Conservation (phyloP, 768 basidiomycete genomes). For the Leccinellum rugosiceps region DNA sequence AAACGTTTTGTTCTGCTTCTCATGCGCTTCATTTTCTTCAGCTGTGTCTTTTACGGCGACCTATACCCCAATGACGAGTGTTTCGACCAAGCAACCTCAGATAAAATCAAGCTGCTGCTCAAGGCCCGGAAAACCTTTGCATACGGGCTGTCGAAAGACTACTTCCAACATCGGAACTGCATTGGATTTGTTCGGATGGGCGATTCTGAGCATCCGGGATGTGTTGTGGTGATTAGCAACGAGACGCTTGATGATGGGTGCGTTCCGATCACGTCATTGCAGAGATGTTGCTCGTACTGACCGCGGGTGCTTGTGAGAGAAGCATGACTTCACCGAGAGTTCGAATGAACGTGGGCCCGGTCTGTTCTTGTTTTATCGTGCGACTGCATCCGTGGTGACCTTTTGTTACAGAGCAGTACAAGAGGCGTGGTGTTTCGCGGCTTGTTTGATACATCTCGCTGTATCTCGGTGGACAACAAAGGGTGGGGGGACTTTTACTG, state of each 20-base stretch:
- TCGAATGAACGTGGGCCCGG: slow-evolving; percentile 67
- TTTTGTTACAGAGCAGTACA: slow-evolving; percentile 27
- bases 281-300: not conserved
- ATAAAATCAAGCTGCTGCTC: slow-evolving; percentile 53
- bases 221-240: slow-evolving; percentile 72
- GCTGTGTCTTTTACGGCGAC: slow-evolving; percentile 88
- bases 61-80: slow-evolving; percentile 70
- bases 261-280: slow-evolving; percentile 1
- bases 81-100: slow-evolving; percentile 51
- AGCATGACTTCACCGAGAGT: slow-evolving; percentile 27
- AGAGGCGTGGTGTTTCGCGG: slow-evolving; percentile 42
- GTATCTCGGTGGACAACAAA: slow-evolving; percentile 43
- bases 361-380: slow-evolving; percentile 33
- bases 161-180: slow-evolving; percentile 55
- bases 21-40: slow-evolving; percentile 25
- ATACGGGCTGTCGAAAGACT: slow-evolving; percentile 62
- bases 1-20: not conserved
- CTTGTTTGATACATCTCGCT: slow-evolving; percentile 43
- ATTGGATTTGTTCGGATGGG: slow-evolving; percentile 78
- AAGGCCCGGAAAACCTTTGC: slow-evolving; percentile 62
- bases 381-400: not conserved
- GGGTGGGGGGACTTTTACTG: slow-evolving; percentile 72
- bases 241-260: slow-evolving; percentile 20
- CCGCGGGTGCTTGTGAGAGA: not conserved
- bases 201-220: slow-evolving; percentile 50